Percentiles rank a stretch among this genome's conserved stretches.
Conservation (phyloP, 345 rosid genomes). For the Reutealis trisperma region DNA sequence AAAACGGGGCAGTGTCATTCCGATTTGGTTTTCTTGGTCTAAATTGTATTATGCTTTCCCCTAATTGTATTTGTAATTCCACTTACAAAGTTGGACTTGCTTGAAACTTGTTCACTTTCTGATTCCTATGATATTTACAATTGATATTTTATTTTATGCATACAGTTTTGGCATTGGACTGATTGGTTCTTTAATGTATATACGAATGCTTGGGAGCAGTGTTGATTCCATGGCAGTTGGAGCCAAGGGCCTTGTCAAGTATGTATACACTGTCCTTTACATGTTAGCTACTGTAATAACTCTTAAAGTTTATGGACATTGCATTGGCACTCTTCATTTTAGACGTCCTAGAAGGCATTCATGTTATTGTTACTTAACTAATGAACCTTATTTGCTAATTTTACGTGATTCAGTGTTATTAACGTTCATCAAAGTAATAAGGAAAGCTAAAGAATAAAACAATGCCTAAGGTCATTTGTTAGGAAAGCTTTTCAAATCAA, state of each 20-base stretch:
- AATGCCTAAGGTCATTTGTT: background rate
- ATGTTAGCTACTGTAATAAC: background rate
- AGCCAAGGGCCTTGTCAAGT: conserved; percentile 81
- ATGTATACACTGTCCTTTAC: conserved; percentile 25
- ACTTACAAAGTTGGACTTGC: too few species aligned
- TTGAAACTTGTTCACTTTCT: background rate
- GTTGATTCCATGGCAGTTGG: conserved; percentile 91
- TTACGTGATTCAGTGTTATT: background rate
- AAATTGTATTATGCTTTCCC: too few species aligned
- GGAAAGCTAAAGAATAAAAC: background rate
- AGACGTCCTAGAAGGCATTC: background rate
- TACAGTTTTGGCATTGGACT: conserved; percentile 83
- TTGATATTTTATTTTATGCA: conserved; percentile 10
- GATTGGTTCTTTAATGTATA: conserved; percentile 71
- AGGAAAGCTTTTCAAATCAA: background rate
- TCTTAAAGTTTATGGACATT: background rate
- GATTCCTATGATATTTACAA: background rate
- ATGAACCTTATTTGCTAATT: background rate
- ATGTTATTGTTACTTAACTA: background rate
- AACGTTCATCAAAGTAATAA: background rate
- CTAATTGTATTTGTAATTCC: too few species aligned
- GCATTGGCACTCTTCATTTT: background rate
- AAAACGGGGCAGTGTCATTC: too few species aligned
- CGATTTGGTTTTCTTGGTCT: too few species aligned
- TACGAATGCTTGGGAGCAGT: conserved; percentile 84